Conservation (phyloP, 345 rosid species). For the Arabis alpina region DNA sequence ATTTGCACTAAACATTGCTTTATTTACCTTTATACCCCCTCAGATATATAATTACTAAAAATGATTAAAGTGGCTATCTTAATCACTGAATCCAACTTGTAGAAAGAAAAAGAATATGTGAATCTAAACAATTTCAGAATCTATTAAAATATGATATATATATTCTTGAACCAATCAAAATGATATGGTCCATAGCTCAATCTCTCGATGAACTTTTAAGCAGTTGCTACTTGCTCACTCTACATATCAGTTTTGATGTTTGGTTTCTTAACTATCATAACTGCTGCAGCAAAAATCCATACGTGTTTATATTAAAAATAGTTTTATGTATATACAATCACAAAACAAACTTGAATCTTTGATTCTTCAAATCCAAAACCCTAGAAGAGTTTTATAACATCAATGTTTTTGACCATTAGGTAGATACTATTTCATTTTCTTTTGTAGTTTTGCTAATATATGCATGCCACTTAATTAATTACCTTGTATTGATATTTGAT, state of each 20-base stretch:
- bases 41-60: neutral
- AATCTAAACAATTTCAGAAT: conserved; percentile 21
- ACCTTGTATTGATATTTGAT: neutral
- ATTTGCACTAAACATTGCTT: conserved; percentile 13
- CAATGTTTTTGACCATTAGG: neutral
- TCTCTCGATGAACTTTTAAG: neutral
- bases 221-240: neutral
- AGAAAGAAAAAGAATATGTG: conserved; percentile 15
- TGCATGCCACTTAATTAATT: neutral
- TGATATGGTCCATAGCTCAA: conserved; percentile 17
- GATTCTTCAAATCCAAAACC: neutral
- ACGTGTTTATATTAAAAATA: too few species aligned
- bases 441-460: neutral
- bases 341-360: conserved; percentile 2
- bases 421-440: conserved; percentile 6
- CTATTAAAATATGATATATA: conserved; percentile 17
- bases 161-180: conserved; percentile 18
- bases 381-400: neutral
- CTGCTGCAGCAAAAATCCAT: too few species aligned
- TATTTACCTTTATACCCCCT: conserved; percentile 13
- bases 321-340: neutral
- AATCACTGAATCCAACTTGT: conserved; percentile 38
- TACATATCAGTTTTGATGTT: neutral
- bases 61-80: conserved; percentile 25
- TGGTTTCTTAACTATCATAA: conserved; percentile 1